phyloP scores from a whole-genome alignment of 768 basidiomycete genomes.

The Boletus bicolor region DNA sequence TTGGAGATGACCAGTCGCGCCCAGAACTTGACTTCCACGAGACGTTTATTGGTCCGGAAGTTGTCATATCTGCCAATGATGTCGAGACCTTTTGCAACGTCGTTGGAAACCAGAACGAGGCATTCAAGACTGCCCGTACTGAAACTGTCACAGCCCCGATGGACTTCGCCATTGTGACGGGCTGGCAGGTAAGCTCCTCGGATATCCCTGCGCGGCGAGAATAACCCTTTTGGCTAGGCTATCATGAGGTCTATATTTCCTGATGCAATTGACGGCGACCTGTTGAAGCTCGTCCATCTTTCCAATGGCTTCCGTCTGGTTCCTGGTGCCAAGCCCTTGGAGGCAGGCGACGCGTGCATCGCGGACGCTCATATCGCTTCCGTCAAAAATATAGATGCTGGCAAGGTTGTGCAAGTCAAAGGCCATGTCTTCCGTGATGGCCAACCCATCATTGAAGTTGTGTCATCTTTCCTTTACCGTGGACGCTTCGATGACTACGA shows the following conservation, averaged over 20 bases:
- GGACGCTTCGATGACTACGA: conserved; percentile 91
- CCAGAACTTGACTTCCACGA: conserved; percentile 79
- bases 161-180: conserved; percentile 98
- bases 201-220: not conserved
- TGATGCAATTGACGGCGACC: conserved; percentile 82
- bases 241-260: conserved; percentile 99
- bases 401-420: conserved; percentile 90
- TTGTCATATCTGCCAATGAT: conserved; percentile 69
- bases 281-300: conserved; percentile 93
- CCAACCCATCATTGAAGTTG: conserved; percentile 86
- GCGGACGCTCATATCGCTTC: conserved; percentile 87
- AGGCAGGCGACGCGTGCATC: conserved; percentile 85
- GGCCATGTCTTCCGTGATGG: conserved; percentile 76
- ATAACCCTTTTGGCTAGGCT: conserved; percentile 52
- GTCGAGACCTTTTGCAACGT: conserved; percentile 91
- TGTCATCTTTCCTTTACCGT: conserved; percentile 95
- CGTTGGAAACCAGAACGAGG: conserved; percentile 89
- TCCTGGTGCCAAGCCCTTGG: conserved; percentile 69
- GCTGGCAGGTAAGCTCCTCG: conserved; percentile 80
- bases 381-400: conserved; percentile 85
- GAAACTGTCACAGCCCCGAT: conserved; percentile 81
- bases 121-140: conserved; percentile 77
- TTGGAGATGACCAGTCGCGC: conserved; percentile 77
- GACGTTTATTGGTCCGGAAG: conserved; percentile 83
- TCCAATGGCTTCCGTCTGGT: conserved; percentile 95